A percentile compares a stretch with the other conserved stretches of the same genome.
These are phyloP conservation scores for Pascua sp. DNA, from an alignment of 1,284 basidiomycete genomes.

Conservation along the genomic window DNA sequence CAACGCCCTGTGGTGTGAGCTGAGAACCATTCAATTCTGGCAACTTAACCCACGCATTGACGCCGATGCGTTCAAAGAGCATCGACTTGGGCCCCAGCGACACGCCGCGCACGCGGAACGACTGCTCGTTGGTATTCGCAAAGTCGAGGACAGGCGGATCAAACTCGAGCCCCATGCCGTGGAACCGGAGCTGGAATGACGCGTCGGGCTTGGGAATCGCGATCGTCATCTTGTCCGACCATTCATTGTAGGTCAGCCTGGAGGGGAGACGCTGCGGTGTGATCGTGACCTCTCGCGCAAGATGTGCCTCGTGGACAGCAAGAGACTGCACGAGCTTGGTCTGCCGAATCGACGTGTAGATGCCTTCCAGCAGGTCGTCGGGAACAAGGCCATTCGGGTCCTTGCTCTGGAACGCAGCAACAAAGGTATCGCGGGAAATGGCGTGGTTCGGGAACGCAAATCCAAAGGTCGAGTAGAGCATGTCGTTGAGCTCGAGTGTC, in stretches of 20 bases:
- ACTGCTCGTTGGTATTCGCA: conserved; percentile 66
- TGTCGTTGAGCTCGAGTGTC: conserved; percentile 63
- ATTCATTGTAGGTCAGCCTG: conserved; percentile 73
- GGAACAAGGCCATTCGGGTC: conserved; percentile 67
- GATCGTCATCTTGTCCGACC: conserved; percentile 78
- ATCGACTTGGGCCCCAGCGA: conserved; percentile 76
- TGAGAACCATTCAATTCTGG: not conserved
- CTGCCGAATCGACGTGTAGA: conserved; percentile 70
- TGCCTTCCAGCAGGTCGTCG: conserved; percentile 67
- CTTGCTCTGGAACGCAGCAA: conserved; percentile 69
- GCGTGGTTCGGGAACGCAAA: conserved; percentile 60
- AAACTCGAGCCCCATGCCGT: conserved; percentile 78
- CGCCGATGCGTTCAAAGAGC: conserved; percentile 72
- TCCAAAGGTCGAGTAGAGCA: conserved; percentile 49
- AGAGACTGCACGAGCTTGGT: conserved; percentile 72
- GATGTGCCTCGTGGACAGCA: conserved; percentile 42
- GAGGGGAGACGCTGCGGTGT: conserved; percentile 66
- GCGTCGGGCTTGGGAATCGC: conserved; percentile 76
- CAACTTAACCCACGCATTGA: conserved; percentile 58
- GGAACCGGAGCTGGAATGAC: conserved; percentile 70
- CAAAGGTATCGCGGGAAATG: conserved; percentile 69
- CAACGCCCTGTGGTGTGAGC: conserved; percentile 49
- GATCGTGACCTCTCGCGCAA: conserved; percentile 55
- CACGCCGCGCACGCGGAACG: conserved; percentile 79
- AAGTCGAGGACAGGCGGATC: conserved; percentile 79